Base-by-base conservation (phyloP, 139 green algal species). In the Chlamydomonas incerta region DNA sequence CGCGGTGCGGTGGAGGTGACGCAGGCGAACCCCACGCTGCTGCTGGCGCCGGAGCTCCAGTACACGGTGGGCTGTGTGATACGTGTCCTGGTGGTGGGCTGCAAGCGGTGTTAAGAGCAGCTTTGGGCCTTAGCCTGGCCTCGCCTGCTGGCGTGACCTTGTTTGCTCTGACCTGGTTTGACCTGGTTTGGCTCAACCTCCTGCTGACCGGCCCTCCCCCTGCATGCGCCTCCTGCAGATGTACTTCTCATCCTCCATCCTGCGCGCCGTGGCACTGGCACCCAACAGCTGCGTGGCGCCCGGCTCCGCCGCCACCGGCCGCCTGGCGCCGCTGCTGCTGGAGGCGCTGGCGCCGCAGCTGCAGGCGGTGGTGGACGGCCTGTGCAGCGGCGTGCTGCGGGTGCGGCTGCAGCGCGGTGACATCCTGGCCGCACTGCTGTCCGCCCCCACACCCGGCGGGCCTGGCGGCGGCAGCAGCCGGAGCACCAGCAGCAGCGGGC, bases 241-340 rank as follows among this genome's bases (percentile, higher is more conserved):
- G 29, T 88, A 88, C 75, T 88, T 88, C 55, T 81, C 74, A 1
- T 81, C 74, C 41, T 85, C 74, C 34, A 88, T 88, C 37, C 85
- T 85, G 57, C 80, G 84, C 37, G 84, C 84, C 9, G 63, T 88
- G 37, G 52, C 79, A n/a, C 74, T 88, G 68, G 35, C 6, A 0
- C 28, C 67, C 37, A 1, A 2, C n/a, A 11, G 18, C 74, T 29
- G 33, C 63, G 55, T 20, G 50, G 50, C 50, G 11, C 50, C 50
- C 55, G 55, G 8, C 55, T 14, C 55, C 55, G 60, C 35, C 37
- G 58, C 67, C 18, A 57, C 29, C 26, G 23, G 70, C 35, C 71
- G 81, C 41, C 41, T 50, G 41, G 41, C 41, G 41, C 41, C 41
- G 41, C 41, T 50, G 15, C 84, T 88, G 52, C 31, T 80, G 11